Evolutionary conservation across 805 yeast species (phyloP), one percentile per base, ranked within the genome.

Genomic region (Candida corydali): DNA sequence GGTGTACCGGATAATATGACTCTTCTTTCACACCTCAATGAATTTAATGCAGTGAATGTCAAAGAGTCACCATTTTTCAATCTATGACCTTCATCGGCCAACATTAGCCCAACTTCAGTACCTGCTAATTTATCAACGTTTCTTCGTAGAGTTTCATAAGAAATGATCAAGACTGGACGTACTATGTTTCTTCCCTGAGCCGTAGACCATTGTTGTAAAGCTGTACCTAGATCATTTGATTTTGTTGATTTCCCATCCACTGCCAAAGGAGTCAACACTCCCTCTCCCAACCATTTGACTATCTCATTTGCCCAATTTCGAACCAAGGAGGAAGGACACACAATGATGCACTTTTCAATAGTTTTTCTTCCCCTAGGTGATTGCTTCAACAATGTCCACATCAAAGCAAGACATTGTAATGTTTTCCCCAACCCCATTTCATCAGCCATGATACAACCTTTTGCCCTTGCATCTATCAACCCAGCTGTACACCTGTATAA

Each of bases 401-500:
- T 63, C 50, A 91, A 91, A 1, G 98, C 77, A 30, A 91, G 86
- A 0, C 98, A 91, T 61, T 91, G 98, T 40, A 93, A 66, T 4
- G 98, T 91, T 61, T 91, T 91, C 38, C 98, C 98, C 26, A 91
- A 70, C 2, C 98, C 98, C 98, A 93, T 91, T 59, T 91, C 98
- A 62, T 91, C 98, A 9, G 98, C 98, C 36, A 91, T 65, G 29
- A 91, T 93, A 17, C 98, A 98, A 7, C 95, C 5, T 51, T 83
- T 78, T 0, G 97, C 97, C 23, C 82, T 70, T 6, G 86, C 75
- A 54, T 83, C 87, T 18, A 82, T 75, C 23, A 89, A 61, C 0
- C 98, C 98, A 1, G 96, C 75, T 0, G 95, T 87, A 59, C 98
- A 91, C 38, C 89, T 65, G 52, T 88, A 93, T 40, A 93, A 63